Evolutionary conservation across 805 yeast species (phyloP).

Genomic region (Candida pini): DNA sequence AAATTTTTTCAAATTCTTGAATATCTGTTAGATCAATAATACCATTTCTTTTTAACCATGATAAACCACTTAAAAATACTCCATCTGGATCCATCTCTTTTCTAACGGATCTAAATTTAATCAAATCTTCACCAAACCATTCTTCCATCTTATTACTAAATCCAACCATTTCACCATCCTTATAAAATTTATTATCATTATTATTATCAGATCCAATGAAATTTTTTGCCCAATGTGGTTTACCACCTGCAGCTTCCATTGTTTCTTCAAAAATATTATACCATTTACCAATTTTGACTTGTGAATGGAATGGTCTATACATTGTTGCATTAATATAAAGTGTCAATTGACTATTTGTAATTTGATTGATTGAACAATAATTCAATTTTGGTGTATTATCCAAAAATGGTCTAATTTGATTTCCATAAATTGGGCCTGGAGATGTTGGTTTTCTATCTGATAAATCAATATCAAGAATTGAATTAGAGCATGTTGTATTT

Average conservation of each 20-base stretch:
- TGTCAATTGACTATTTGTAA: conserved; percentile 73
- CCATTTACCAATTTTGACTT: conserved; percentile 76
- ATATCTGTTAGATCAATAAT: conserved; percentile 34
- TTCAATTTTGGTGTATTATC: conserved; percentile 73
- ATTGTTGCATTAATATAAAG: conserved; percentile 89
- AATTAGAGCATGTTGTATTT: conserved; percentile 57
- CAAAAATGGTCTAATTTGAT: conserved; percentile 70
- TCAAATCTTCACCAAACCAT: conserved; percentile 77
- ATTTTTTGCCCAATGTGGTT: conserved; percentile 98
- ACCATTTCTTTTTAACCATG: conserved; percentile 84
- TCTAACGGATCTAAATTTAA: conserved; percentile 57
- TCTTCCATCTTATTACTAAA: conserved; percentile 59
- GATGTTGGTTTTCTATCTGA: conserved; percentile 44
- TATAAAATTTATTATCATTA: conserved; percentile 34
- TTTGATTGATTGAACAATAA: conserved; percentile 46
- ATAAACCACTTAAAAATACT: conserved; percentile 68
- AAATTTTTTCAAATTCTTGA: conserved; percentile 9
- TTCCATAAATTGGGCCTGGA: conserved; percentile 82
- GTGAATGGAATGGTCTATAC: conserved; percentile 85
- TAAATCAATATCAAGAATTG: conserved; percentile 38
- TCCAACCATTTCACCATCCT: conserved; percentile 76
- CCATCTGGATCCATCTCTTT: conserved; percentile 72
- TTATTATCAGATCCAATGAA: conserved; percentile 55
- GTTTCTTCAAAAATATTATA: conserved; percentile 76
- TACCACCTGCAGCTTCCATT: conserved; percentile 75